Conservation (phyloP, 2,329 filamentous ascomycete genomes). For the Boeremia exigua region DNA sequence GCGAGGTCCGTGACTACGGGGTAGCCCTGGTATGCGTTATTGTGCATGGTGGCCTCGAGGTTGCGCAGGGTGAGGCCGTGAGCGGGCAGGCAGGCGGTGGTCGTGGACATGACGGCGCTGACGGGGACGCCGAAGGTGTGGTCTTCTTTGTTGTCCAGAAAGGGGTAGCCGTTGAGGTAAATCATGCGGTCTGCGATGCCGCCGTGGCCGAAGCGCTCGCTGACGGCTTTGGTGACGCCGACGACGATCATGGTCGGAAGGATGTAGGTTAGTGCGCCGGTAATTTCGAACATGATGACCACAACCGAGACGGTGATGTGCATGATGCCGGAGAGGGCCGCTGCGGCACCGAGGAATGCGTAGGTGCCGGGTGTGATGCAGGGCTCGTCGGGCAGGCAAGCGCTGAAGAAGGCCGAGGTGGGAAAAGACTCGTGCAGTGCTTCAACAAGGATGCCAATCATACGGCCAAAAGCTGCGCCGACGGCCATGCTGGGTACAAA, state of each 20-base stretch:
- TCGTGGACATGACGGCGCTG: constrained; percentile 83
- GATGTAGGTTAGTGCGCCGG: constrained; percentile 96
- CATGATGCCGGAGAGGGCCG: constrained; percentile 95
- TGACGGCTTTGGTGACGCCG: constrained; percentile 92
- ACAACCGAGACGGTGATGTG: constrained; percentile 96
- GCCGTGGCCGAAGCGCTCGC: constrained; percentile 89
- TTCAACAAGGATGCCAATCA: constrained; percentile 93
- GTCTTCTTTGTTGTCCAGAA: constrained; percentile 96
- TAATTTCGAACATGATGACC: constrained; percentile 99
- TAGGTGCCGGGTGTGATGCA: constrained; percentile 98
- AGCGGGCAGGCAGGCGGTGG: constrained; percentile 75
- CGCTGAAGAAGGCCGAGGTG: constrained; percentile 80
- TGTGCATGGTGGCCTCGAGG: constrained; percentile 75
- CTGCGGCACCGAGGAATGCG: constrained; percentile 90
- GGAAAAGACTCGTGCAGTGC: constrained; percentile 85
- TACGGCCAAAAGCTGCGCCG: constrained; percentile 90
- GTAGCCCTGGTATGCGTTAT: constrained; percentile 89
- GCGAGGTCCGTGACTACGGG: constrained; percentile 80
- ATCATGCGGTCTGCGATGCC: constrained; percentile 99
- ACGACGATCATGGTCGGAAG: constrained; percentile 99
- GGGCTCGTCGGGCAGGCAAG: constrained; percentile 87
- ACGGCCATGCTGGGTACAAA: constrained; percentile 99
- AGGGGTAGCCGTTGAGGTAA: constrained; percentile 97
- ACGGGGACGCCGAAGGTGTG: constrained; percentile 96
- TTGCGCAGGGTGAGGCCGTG: constrained; percentile 76